Evolutionary conservation across 106 monocot genomes (phyloP).

Genomic region (Allium fistulosum): DNA sequence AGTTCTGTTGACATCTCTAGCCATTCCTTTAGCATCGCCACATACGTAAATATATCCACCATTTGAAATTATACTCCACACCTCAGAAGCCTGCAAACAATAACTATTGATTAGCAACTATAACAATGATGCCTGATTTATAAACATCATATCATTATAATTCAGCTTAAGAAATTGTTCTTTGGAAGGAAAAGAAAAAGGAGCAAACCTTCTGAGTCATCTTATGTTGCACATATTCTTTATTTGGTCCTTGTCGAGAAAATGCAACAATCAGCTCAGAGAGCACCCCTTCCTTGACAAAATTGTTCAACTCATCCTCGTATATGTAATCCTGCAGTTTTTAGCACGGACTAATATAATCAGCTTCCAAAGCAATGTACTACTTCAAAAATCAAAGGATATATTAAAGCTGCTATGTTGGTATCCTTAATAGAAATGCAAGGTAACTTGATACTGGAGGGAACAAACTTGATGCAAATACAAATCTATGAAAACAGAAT

Average conservation of each 20-base stretch:
- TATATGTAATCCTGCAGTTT: conserved; percentile 64
- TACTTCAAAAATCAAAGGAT: too few relatives aligned
- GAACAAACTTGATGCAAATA: too few relatives aligned
- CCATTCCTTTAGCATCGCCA: conserved; percentile 89
- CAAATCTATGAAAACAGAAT: too few relatives aligned
- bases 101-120: too few relatives aligned
- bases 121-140: not conserved
- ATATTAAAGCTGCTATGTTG: too few relatives aligned
- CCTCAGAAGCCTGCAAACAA: conserved; percentile 39
- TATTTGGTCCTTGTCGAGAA: conserved; percentile 58
- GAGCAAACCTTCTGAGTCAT: conserved; percentile 49
- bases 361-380: too few relatives aligned
- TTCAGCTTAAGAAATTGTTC: not conserved
- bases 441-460: too few relatives aligned
- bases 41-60: conserved; percentile 78
- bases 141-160: not conserved
- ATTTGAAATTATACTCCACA: conserved; percentile 48
- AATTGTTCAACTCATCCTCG: conserved; percentile 59
- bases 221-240: conserved; percentile 85
- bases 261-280: conserved; percentile 67
- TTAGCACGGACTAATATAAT: not conserved
- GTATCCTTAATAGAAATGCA: too few relatives aligned
- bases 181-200: not conserved
- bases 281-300: conserved; percentile 41
- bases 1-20: conserved; percentile 66